These are phyloP conservation scores for Kalmanozyma brasiliensis DNA, from an alignment of 1,284 basidiomycete species.

Conservation along the genomic window DNA sequence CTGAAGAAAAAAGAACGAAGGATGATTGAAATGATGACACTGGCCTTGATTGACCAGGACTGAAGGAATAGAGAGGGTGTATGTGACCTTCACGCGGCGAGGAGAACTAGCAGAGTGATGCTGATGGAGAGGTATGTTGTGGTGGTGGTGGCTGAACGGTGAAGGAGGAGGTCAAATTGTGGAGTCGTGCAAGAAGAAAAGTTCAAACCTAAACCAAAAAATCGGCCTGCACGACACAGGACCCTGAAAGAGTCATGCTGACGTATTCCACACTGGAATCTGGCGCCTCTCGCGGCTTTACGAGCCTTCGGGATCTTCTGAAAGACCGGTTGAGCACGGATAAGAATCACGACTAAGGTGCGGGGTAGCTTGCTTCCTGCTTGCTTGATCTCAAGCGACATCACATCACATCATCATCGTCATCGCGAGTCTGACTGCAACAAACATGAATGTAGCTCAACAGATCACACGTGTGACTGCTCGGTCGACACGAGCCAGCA, in stretches of 20 bases:
- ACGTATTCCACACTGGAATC: slow-evolving; percentile 11
- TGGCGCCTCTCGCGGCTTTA: not conserved
- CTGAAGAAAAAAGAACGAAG: slow-evolving; percentile 6
- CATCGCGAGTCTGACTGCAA: too few relatives aligned
- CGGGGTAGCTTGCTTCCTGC: too few relatives aligned
- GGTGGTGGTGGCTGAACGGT: not conserved
- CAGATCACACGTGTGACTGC: slow-evolving; percentile 1
- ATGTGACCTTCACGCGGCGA: too few relatives aligned
- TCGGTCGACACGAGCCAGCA: not conserved
- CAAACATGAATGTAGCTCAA: slow-evolving; percentile 5
- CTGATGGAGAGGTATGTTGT: not conserved
- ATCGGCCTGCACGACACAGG: too few relatives aligned
- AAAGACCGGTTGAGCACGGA: not conserved
- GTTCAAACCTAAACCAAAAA: slow-evolving; percentile 1
- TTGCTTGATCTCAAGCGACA: too few relatives aligned
- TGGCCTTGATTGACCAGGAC: slow-evolving; percentile 1
- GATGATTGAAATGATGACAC: slow-evolving; percentile 13
- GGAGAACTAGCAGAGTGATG: not conserved
- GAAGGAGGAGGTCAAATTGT: not conserved
- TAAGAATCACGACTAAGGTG: too few relatives aligned
- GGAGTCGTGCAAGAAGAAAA: slow-evolving; percentile 3
- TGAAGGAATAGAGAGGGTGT: too few relatives aligned
- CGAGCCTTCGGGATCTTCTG: not conserved
- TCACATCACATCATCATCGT: slow-evolving; percentile 1
- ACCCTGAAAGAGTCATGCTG: slow-evolving; percentile 31